Evolutionary conservation across 306 rosid genomes (phyloP), one percentile per base, ranked within the genome.

Genomic region (Hippophae rhamnoides): DNA sequence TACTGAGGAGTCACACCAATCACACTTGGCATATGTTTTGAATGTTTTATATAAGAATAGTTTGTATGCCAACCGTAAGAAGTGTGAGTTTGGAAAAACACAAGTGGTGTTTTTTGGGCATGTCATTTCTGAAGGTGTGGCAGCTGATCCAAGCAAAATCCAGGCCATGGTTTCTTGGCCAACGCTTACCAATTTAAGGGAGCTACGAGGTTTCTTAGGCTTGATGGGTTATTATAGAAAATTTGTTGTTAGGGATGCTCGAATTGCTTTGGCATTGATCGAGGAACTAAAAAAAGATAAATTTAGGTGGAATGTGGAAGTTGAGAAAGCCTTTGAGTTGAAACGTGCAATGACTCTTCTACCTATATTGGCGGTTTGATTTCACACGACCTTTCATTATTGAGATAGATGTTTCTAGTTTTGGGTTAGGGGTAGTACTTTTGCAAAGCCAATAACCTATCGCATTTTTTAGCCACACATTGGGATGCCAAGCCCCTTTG

Each of bases 401-500:
- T 0, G 58, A 52, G 13, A 3, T 3, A 0, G 52, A 63, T 7
- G 51, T 51, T 0, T 52, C 23, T 0, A 7, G 47, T 1, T 1
- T 0, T 3, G 59, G 51, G 1, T 5, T 41, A 0, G 52, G 51
- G 5, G 52, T 50, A 0, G 41, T 18, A 18, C 23, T 18, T 18
- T 18, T 18, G 1, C 23, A 18, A 18, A 1, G 23, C 23, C 23
- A 18, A 18, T 11, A 6, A 0, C 42, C 12, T 0, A 51, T 63
- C 1, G 13, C 52, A 6, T 52, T 14, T 8, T 6, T 52, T 0
- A 63, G 52, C 13, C 56, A 52, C 3, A 25, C 27, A 0, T 13
- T 63, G 1, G 10, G 51, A 0, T 1, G 2, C 1, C 7, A 0
- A 9, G 27, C 18, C 7, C 25, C 5, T 2, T 10, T 0, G 5